Evolutionary conservation across 164 flowering plant genomes (phyloP).

Genomic region (Annona squamosa): DNA sequence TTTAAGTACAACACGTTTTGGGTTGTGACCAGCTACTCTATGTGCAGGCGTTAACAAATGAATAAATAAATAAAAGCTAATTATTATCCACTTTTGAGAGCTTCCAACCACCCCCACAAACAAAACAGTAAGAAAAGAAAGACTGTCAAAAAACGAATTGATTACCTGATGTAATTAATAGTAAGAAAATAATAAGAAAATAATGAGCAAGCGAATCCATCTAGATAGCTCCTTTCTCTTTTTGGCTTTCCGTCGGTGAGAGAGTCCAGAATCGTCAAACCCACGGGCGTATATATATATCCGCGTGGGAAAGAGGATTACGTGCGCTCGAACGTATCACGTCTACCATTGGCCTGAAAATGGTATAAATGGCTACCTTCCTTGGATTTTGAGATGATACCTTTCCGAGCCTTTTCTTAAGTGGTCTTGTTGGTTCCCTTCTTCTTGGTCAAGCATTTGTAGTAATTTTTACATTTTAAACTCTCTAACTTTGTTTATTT

Average conservation of each 20-base stretch:
- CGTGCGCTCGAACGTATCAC: neutral
- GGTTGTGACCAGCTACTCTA: no score
- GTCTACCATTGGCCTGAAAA: neutral
- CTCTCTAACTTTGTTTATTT: no score
- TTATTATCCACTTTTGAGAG: neutral
- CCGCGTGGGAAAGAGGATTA: neutral
- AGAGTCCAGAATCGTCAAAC: neutral
- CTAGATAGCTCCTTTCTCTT: neutral
- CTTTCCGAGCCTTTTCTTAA: neutral
- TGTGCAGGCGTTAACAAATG: no score
- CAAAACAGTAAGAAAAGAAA: neutral
- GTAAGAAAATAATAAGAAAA: neutral
- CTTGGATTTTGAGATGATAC: neutral
- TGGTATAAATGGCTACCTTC: conserved; percentile 4
- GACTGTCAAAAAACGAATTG: neutral
- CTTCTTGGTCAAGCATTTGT: no score
- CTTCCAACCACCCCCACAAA: neutral
- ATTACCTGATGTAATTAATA: conserved; percentile 6
- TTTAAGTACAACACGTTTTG: neutral
- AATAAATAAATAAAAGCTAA: neutral
- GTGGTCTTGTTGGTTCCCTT: neutral
- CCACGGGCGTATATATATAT: neutral
- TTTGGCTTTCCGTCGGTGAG: neutral
- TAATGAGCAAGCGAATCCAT: conserved; percentile 2
- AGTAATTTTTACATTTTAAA: no score